phyloP scores from a whole-genome alignment of 1,284 basidiomycete species.

The Heterobasidion annosum region DNA sequence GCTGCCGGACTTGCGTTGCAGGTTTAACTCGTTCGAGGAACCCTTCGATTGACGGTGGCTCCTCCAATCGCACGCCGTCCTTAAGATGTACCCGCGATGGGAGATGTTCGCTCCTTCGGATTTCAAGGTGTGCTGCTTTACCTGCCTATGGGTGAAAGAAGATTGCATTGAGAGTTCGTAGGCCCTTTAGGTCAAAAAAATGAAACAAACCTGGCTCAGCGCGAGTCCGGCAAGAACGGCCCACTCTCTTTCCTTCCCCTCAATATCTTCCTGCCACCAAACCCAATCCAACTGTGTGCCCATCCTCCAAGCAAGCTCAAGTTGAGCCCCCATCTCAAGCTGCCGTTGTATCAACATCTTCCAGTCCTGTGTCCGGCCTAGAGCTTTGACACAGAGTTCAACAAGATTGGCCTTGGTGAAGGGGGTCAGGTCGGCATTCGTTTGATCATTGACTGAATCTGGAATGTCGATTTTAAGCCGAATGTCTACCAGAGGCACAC shows the following conservation, averaged over 20 bases:
- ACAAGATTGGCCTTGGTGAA: slow-evolving; percentile 56
- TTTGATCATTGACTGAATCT: slow-evolving; percentile 24
- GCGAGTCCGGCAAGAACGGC: slow-evolving; percentile 66
- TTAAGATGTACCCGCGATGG: slow-evolving; percentile 45
- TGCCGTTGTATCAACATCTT: slow-evolving; percentile 47
- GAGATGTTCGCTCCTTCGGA: slow-evolving; percentile 62
- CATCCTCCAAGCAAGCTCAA: slow-evolving; percentile 72
- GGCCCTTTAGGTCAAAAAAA: slow-evolving; percentile 3
- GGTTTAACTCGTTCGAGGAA: slow-evolving; percentile 68
- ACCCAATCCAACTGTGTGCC: slow-evolving; percentile 76
- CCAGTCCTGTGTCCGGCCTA: slow-evolving; percentile 53
- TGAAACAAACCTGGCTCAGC: slow-evolving; percentile 48
- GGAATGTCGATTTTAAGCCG: slow-evolving; percentile 62
- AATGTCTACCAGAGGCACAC: slow-evolving; percentile 39
- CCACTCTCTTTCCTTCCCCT: slow-evolving; percentile 58
- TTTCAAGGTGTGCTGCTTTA: slow-evolving; percentile 54
- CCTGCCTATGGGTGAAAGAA: slow-evolving; percentile 26
- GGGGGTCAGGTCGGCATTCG: slow-evolving; percentile 29
- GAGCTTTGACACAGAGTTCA: slow-evolving; percentile 42
- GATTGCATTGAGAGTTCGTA: slow-evolving; percentile 3
- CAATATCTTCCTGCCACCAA: slow-evolving; percentile 57
- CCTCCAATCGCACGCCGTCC: slow-evolving; percentile 46
- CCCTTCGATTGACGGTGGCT: slow-evolving; percentile 75
- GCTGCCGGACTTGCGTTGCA: slow-evolving; percentile 48
- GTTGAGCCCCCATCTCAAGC: slow-evolving; percentile 41